Evolutionary conservation across 2,329 filamentous ascomycete genomes (phyloP).

Genomic region (Grosmannia clavigera): DNA sequence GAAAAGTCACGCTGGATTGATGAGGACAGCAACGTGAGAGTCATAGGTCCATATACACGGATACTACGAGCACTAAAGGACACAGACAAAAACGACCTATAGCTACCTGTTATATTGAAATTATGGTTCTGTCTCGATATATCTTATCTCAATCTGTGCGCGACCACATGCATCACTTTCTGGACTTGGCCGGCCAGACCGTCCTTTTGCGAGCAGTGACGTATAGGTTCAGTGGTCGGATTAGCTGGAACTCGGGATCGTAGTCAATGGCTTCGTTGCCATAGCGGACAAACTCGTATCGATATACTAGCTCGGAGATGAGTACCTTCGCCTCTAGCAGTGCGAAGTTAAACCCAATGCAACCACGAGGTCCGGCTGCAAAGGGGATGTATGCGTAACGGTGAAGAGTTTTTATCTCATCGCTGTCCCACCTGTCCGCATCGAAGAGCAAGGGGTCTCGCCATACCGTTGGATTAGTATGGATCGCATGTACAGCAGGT

Average conservation of each 20-base stretch:
- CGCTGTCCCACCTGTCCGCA: neutral
- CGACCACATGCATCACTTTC: neutral
- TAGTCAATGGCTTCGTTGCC: neutral
- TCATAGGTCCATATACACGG: neutral
- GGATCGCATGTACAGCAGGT: neutral
- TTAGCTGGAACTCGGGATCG: neutral
- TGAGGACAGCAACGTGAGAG: neutral
- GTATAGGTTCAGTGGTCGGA: neutral
- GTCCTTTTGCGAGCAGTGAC: neutral
- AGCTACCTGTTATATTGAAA: neutral
- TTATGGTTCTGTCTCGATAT: no score
- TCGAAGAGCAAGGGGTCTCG: neutral
- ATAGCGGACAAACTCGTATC: neutral
- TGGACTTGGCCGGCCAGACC: neutral
- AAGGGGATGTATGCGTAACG: neutral
- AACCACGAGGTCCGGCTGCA: neutral
- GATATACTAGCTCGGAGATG: neutral
- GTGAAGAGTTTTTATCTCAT: neutral
- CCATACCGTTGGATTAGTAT: neutral
- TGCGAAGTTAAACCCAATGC: neutral
- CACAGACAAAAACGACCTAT: neutral
- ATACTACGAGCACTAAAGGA: neutral
- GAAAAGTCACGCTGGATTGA: neutral
- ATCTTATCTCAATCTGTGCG: neutral
- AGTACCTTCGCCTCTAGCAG: neutral